Conservation (phyloP, 306 rosid genomes). For the Quercus variabilis region DNA sequence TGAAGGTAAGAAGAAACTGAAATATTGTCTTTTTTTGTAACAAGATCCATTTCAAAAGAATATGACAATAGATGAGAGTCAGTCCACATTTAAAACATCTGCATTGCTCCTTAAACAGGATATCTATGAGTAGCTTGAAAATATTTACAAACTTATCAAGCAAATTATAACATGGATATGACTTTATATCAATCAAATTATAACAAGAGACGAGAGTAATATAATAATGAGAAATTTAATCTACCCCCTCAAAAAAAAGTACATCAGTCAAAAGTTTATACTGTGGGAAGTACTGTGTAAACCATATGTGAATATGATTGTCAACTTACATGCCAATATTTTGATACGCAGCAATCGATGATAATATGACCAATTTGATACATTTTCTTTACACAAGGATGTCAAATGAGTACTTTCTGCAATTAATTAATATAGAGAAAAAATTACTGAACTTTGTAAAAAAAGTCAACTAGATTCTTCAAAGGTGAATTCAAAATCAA, state of each 20-base stretch:
- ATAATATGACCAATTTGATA: neutral
- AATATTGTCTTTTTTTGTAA: neutral
- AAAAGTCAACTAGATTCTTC: neutral
- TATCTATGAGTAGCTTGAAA: too few relatives aligned
- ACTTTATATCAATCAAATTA: too few relatives aligned
- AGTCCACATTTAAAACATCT: neutral
- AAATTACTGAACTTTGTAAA: neutral
- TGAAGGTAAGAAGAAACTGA: neutral
- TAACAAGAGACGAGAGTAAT: neutral
- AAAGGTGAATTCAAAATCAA: neutral
- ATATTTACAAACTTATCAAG: neutral
- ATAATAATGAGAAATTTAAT: neutral
- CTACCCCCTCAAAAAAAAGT: neutral
- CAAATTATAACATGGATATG: too few relatives aligned
- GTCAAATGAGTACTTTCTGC: neutral
- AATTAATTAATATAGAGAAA: neutral
- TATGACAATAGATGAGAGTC: neutral
- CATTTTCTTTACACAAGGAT: neutral
- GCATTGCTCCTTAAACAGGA: too few relatives aligned
- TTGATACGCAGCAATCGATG: slow-evolving; percentile 90
- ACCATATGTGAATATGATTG: neutral
- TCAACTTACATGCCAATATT: slow-evolving; percentile 89
- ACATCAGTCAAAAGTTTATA: neutral
- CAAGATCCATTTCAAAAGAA: neutral
- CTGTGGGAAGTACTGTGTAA: neutral